phyloP scores from a whole-genome alignment of 176 grass and related monocot genomes.

The Guadua angustifolia region DNA sequence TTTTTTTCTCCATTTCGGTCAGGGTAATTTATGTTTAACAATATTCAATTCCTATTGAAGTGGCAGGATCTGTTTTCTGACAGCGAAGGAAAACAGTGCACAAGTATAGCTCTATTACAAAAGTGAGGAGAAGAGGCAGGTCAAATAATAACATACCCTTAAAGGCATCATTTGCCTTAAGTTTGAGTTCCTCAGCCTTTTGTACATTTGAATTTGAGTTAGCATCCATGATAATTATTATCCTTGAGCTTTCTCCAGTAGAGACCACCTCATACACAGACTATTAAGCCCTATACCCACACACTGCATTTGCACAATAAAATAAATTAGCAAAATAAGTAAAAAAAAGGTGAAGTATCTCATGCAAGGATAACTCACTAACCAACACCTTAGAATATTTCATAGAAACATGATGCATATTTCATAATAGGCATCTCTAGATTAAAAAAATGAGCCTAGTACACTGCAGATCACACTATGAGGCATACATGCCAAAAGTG shows the following conservation, averaged over 20 bases:
- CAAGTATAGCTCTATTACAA: not conserved
- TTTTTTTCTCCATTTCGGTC: slow-evolving; percentile 47
- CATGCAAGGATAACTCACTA: not conserved
- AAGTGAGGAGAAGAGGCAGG: not conserved
- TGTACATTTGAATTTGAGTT: slow-evolving; percentile 59
- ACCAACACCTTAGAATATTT: not conserved
- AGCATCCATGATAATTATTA: slow-evolving; percentile 50
- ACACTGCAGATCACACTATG: not conserved
- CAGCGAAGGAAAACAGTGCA: not conserved
- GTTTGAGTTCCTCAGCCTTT: slow-evolving; percentile 82
- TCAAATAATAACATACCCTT: slow-evolving; percentile 60
- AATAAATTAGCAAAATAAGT: slow-evolving; percentile 22
- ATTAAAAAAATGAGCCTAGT: not conserved
- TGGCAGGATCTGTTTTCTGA: not conserved
- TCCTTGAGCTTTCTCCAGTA: slow-evolving; percentile 17
- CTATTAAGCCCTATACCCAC: not conserved
- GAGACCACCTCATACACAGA: slow-evolving; percentile 12
- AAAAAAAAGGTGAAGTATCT: not conserved
- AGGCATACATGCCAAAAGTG: not conserved
- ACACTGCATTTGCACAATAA: slow-evolving; percentile 27
- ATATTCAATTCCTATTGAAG: slow-evolving; percentile 38
- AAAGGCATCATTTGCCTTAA: slow-evolving; percentile 86
- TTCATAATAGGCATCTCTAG: not conserved
- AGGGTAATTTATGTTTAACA: slow-evolving; percentile 45
- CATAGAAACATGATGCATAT: slow-evolving; percentile 6